Conservation (phyloP, 2,329 filamentous ascomycete genomes). For the Colletotrichum somersetense region DNA sequence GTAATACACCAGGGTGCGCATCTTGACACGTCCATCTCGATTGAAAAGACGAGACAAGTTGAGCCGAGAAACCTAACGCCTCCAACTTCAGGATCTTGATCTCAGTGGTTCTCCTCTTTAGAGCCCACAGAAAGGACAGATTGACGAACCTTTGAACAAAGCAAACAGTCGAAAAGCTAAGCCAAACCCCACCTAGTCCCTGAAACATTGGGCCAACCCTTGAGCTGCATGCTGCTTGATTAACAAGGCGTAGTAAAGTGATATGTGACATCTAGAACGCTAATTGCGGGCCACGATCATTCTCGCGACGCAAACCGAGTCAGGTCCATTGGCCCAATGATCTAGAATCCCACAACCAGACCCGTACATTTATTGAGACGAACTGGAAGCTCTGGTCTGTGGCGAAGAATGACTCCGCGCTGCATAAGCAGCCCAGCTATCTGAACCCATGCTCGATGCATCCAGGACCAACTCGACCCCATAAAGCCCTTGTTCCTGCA, state of each 20-base stretch:
- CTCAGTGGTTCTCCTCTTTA: not conserved
- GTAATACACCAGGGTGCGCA: not conserved
- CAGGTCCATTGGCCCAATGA: slow-evolving; percentile 8
- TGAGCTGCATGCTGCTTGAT: not conserved
- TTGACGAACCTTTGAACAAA: not conserved
- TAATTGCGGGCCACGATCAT: too few species aligned
- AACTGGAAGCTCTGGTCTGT: not conserved
- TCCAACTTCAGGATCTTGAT: not conserved
- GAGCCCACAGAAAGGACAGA: not conserved
- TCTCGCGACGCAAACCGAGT: too few species aligned
- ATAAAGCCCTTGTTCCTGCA: not conserved
- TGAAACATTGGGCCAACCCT: not conserved
- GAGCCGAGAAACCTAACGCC: slow-evolving; percentile 3
- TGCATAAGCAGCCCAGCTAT: not conserved
- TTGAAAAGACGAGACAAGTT: not conserved
- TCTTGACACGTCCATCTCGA: not conserved
- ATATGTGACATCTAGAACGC: too few species aligned
- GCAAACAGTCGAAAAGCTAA: not conserved
- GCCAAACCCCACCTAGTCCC: not conserved
- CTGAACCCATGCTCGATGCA: slow-evolving; percentile 5
- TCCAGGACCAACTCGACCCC: not conserved
- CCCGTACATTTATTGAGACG: not conserved
- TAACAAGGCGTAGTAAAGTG: not conserved
- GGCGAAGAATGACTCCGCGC: not conserved
- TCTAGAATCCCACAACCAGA: slow-evolving; percentile 9